A percentile compares a stretch with the other conserved stretches of the same genome.
phyloP scores from a whole-genome alignment of 495 filamentous ascomycete species.

The Lepidopterella palustris region DNA sequence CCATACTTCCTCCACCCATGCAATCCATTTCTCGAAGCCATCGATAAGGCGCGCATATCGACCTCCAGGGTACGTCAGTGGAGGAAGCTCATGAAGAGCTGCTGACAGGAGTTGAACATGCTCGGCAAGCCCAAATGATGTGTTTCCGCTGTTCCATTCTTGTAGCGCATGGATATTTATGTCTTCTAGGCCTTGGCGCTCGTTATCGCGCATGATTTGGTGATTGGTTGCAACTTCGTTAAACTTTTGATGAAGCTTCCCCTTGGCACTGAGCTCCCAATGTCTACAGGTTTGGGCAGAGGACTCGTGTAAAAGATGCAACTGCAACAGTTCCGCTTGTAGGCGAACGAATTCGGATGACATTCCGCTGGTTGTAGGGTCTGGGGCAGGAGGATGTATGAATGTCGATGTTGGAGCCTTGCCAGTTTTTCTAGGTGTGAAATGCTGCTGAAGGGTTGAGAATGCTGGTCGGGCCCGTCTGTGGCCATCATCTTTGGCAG shows the following conservation, averaged over 20 bases:
- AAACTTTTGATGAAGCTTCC: conserved; percentile 40
- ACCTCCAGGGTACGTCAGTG: conserved; percentile 44
- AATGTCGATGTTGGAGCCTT: conserved; percentile 50
- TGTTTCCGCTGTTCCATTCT: conserved; percentile 19
- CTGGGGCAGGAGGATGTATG: conserved; percentile 42
- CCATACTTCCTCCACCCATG: conserved; percentile 38
- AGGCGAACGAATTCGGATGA: conserved; percentile 31
- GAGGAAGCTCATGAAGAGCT: conserved; percentile 46
- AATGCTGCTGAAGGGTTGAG: conserved; percentile 63
- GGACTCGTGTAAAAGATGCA: conserved; percentile 59
- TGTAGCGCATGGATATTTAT: conserved; percentile 23
- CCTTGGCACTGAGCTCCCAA: conserved; percentile 46
- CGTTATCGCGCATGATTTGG: conserved; percentile 27
- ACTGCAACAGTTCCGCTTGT: conserved; percentile 67
- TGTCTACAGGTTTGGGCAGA: conserved; percentile 31
- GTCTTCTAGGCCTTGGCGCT: conserved; percentile 24
- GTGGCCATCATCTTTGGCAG: conserved; percentile 7
- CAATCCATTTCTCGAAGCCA: conserved; percentile 49
- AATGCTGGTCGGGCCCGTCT: conserved; percentile 45
- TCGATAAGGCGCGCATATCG: conserved; percentile 43
- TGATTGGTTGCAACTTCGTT: conserved; percentile 33
- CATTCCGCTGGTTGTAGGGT: conserved; percentile 46
- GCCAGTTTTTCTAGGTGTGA: conserved; percentile 56
- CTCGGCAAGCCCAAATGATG: conserved; percentile 39
- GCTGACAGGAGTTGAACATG: conserved; percentile 48